Percentiles rank a stretch among this genome's conserved stretches.
phyloP scores from a whole-genome alignment of 305 asterid genomes.

The Rubia peregrina region DNA sequence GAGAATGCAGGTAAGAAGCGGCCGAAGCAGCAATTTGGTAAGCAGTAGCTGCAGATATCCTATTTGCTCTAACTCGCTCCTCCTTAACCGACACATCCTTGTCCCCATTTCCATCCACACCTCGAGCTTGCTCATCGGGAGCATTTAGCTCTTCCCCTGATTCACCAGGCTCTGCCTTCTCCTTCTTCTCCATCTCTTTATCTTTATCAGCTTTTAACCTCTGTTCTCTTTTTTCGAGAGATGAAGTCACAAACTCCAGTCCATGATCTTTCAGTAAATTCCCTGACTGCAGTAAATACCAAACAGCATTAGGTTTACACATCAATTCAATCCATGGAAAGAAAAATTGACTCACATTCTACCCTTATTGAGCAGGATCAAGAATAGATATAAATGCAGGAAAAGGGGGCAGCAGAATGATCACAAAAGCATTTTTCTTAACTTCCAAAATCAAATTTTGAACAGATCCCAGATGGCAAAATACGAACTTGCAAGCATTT shows the following conservation, averaged over 20 bases:
- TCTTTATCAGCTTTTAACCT: constrained; percentile 38
- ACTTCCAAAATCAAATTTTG: not conserved
- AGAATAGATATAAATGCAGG: not conserved
- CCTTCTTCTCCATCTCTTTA: constrained; percentile 40
- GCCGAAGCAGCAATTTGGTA: constrained; percentile 90
- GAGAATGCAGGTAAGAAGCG: constrained; percentile 85
- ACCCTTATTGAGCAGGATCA: not conserved
- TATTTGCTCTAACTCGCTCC: constrained; percentile 26
- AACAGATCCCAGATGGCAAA: constrained; percentile 5
- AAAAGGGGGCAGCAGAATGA: not conserved
- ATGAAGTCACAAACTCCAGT: constrained; percentile 60
- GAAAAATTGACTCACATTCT: not conserved
- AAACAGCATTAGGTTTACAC: not conserved
- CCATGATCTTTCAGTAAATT: constrained; percentile 54
- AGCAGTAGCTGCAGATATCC: constrained; percentile 56
- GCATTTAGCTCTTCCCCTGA: constrained; percentile 20
- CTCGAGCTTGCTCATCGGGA: constrained; percentile 22
- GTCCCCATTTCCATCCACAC: constrained; percentile 20
- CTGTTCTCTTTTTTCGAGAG: constrained; percentile 76
- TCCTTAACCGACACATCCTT: constrained; percentile 19
- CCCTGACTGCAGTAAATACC: constrained; percentile 44
- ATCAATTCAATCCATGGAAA: not conserved
- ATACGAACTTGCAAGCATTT: not conserved
- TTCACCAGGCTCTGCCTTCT: constrained; percentile 21
- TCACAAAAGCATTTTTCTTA: not conserved